Evolutionary conservation across 2,329 filamentous ascomycete species (phyloP), one percentile per base, ranked within the genome.

Genomic region (Trichocomaceae sp.): DNA sequence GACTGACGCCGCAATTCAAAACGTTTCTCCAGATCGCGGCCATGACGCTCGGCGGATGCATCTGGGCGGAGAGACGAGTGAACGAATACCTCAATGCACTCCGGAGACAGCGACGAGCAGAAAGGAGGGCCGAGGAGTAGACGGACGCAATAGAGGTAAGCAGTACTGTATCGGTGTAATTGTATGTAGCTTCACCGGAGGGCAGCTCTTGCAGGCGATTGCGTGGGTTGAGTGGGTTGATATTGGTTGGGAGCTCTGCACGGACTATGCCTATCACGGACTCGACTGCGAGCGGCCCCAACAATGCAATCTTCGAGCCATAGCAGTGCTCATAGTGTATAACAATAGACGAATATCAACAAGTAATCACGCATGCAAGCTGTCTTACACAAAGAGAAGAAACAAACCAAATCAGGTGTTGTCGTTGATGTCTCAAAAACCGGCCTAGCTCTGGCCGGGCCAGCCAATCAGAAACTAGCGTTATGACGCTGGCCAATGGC

Each of bases 1-100:
- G 72, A 5, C 61, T 78, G 56, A 78, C 76, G 13, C 67, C 73
- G 45, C 76, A 78, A 57, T 78, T 77, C 64, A 78, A 78, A 58
- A 70, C 76, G 26, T 77, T 76, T 58, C 60, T 78, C 35, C 75
- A 78, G 57, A 69, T 78, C 29, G 70, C 70, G 4, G 67, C 64
- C 33, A 76, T 77, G 74, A 77, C 71, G 5, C 63, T 77, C 47
- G 76, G 76, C 8, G 76, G 75, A 1, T 75, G 71, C 59, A 71
- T 78, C 47, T 77, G 75, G 68, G 76, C 76, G 2, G 76, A 78
- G 64, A 67, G 66, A 57, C 63, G 74, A 42, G 72, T 77, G 39
- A 69, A 66, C 20, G 73, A 75, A 48, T 78, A 75, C 60, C 71
- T 77, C 57, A 69, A 76, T n/a, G 57, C 66, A 10, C 59, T 75